Conservation (phyloP, 345 rosid genomes). For the Citrus australasica region DNA sequence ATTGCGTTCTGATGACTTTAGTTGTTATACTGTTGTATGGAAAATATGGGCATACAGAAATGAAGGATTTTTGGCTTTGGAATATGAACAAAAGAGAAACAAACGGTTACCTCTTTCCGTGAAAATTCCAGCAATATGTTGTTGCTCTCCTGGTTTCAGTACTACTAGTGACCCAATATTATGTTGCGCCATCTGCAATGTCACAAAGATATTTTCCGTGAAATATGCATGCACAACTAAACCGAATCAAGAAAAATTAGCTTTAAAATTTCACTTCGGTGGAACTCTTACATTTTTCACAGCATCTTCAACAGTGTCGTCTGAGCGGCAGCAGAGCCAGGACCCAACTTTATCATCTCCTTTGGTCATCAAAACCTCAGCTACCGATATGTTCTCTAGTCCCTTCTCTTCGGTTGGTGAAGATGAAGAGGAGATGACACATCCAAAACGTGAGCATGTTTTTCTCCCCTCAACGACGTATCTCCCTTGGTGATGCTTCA, state of each 20-base stretch:
- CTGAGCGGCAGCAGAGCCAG: conserved; percentile 62
- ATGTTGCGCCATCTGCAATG: conserved; percentile 75
- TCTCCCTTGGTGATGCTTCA: conserved; percentile 22
- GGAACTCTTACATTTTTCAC: conserved; percentile 57
- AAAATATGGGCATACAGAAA: too few relatives aligned
- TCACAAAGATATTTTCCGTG: background rate
- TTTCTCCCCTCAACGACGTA: conserved; percentile 4
- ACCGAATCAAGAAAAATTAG: background rate
- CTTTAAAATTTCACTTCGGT: background rate
- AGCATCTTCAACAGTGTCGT: conserved; percentile 74
- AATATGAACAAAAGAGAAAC: background rate
- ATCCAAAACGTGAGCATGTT: conserved; percentile 29
- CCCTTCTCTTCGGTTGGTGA: conserved; percentile 51
- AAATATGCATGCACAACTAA: background rate
- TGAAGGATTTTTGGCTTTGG: too few relatives aligned
- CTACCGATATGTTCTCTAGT: conserved; percentile 69
- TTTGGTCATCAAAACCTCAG: conserved; percentile 67
- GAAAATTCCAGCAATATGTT: conserved; percentile 71
- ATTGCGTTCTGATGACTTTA: too few relatives aligned
- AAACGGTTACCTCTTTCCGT: conserved; percentile 73
- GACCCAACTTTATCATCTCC: conserved; percentile 49
- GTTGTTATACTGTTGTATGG: too few relatives aligned
- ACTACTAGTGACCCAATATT: conserved; percentile 87
- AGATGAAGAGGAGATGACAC: conserved; percentile 29
- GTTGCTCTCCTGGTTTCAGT: conserved; percentile 73